Conservation (phyloP, 352 stramenopile species). For the Phytophthora macrochlamydospora region DNA sequence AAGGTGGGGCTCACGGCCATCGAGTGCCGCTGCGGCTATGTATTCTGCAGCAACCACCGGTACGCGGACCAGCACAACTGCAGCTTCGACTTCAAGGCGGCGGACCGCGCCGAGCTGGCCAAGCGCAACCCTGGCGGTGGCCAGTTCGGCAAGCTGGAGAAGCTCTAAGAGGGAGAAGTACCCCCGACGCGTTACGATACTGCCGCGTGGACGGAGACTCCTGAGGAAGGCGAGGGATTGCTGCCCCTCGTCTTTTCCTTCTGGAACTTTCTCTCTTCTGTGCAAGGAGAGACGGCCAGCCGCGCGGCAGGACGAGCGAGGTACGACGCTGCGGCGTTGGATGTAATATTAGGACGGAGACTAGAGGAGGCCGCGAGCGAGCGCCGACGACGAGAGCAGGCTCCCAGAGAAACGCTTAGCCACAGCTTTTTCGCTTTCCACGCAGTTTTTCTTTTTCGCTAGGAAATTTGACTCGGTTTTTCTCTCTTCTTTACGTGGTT, state of each 20-base stretch:
- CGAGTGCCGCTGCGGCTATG: slow-evolving; percentile 88
- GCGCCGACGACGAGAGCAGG: slow-evolving; percentile 4
- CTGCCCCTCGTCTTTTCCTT: neutral
- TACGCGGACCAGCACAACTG: slow-evolving; percentile 90
- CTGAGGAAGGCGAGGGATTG: slow-evolving; percentile 24
- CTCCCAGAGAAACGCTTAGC: slow-evolving; percentile 25
- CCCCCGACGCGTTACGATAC: neutral
- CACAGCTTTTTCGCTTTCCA: slow-evolving; percentile 27
- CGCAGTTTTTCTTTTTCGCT: slow-evolving; percentile 21
- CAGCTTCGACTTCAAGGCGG: slow-evolving; percentile 86
- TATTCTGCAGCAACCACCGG: slow-evolving; percentile 88
- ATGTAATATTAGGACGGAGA: slow-evolving; percentile 40
- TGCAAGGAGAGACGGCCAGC: slow-evolving; percentile 1
- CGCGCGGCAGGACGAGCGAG: slow-evolving; percentile 2
- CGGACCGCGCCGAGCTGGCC: slow-evolving; percentile 75
- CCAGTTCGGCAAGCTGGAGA: slow-evolving; percentile 88
- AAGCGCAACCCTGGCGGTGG: slow-evolving; percentile 82
- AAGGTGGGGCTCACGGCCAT: slow-evolving; percentile 91
- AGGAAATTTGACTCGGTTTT: neutral
- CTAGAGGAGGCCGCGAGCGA: slow-evolving; percentile 10
- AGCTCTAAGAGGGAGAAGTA: slow-evolving; percentile 48
- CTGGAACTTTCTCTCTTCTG: neutral
- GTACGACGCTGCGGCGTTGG: slow-evolving; percentile 14
- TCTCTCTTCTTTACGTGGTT: neutral
- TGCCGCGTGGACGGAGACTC: neutral